Evolutionary conservation across 441 rosid species (phyloP).

Genomic region (Pelargonium cotyledonis): DNA sequence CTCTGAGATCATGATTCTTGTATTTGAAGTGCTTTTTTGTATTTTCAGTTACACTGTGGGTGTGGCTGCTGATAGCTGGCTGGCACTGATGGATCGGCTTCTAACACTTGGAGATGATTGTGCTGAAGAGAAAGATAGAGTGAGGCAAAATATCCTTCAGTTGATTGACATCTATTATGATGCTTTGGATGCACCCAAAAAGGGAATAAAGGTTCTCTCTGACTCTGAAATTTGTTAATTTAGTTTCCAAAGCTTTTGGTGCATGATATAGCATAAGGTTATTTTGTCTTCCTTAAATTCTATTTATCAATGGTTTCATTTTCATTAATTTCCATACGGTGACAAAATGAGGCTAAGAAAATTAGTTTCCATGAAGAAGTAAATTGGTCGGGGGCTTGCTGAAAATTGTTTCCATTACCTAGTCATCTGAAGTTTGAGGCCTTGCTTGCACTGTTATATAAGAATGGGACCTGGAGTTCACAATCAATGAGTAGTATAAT

Average conservation of each 20-base stretch:
- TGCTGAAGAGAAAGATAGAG: constrained; percentile 28
- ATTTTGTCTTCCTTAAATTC: not conserved
- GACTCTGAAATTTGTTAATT: constrained; percentile 4
- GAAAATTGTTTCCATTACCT: too few relatives aligned
- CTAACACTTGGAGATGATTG: constrained; percentile 37
- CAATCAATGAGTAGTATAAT: too few relatives aligned
- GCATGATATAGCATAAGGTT: not conserved
- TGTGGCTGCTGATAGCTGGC: constrained; percentile 66
- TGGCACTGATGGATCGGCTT: constrained; percentile 60
- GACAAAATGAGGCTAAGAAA: too few relatives aligned
- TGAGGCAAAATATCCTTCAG: constrained; percentile 32
- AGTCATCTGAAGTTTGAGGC: too few relatives aligned
- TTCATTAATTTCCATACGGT: too few relatives aligned
- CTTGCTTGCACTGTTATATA: too few relatives aligned
- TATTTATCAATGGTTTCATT: not conserved
- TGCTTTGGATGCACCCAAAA: constrained; percentile 78
- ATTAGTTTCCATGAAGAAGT: too few relatives aligned
- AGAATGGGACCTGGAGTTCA: too few relatives aligned
- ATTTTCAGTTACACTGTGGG: constrained; percentile 47
- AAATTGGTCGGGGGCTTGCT: too few relatives aligned
- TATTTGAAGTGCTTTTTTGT: constrained; percentile 10
- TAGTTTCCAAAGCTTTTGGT: not conserved
- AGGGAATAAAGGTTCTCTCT: constrained; percentile 35
- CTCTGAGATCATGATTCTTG: not conserved
- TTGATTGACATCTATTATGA: constrained; percentile 58